Conservation (phyloP, 768 basidiomycete genomes). For the Imleria badia region DNA sequence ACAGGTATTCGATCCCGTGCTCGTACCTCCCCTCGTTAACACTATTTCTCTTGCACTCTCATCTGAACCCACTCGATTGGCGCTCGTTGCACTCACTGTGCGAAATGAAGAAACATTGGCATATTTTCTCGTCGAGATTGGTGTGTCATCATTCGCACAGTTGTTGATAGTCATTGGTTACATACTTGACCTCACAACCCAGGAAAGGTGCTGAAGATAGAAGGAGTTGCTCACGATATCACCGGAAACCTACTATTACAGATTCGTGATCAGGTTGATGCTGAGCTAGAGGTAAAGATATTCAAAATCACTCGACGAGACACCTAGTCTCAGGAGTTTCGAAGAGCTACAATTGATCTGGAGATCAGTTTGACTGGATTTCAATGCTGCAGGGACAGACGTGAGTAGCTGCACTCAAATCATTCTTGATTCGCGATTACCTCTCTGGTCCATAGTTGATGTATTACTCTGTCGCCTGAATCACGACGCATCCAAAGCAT, state of each 20-base stretch:
- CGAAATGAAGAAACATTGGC: constrained; percentile 55
- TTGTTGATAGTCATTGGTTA: background rate
- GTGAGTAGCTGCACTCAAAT: no score
- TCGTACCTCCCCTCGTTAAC: constrained; percentile 57
- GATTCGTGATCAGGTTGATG: constrained; percentile 33
- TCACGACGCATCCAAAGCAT: constrained; percentile 11
- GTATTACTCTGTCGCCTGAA: background rate
- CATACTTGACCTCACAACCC: background rate
- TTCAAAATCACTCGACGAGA: constrained; percentile 38
- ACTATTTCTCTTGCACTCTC: constrained; percentile 40
- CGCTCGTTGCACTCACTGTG: constrained; percentile 42
- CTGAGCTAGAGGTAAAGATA: constrained; percentile 42
- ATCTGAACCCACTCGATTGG: constrained; percentile 14
- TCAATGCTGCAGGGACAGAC: background rate
- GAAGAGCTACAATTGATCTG: constrained; percentile 15
- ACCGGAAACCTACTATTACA: constrained; percentile 23
- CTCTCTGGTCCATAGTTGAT: background rate
- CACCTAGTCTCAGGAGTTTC: background rate
- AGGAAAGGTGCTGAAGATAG: constrained; percentile 27
- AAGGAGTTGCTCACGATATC: constrained; percentile 25
- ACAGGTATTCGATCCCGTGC: constrained; percentile 66
- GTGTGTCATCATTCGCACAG: constrained; percentile 16
- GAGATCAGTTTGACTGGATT: constrained; percentile 10
- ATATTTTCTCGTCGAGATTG: constrained; percentile 41
- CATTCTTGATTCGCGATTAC: no score